Evolutionary conservation across 2,329 filamentous ascomycete genomes (phyloP), one percentile per base, ranked within the genome.

Genomic region (Xylaria sp.): DNA sequence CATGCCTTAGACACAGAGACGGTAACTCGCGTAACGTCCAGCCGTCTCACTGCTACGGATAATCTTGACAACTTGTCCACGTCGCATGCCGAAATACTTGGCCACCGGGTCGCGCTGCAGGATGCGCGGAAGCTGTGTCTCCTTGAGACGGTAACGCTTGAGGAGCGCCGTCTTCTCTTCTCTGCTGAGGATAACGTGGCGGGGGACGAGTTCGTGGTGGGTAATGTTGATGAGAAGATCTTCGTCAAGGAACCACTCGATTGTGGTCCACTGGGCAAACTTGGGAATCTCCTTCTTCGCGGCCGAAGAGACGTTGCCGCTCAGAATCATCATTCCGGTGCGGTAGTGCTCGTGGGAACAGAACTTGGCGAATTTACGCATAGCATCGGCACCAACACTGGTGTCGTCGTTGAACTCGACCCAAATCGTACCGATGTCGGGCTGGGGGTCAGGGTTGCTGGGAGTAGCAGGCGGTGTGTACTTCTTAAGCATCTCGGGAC

Each of bases 171-270:
- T 78, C 83, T 97, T 97, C 80, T 99, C 94, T 70, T 95, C 91
- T 51, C 86, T 83, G 70, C 91, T 96, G 59, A 99, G 84, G 62
- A 97, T 78, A 44, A 97, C 87, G 73, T 99, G 94, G 73, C 90
- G 92, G 50, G 94, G 94, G 35, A 99, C 94, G 58, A 99, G 83
- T 77, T 97, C 93, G 78, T 99, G 94, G 75, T 92, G 90, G 61
- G 93, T 97, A 75, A 99, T 97, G 78, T 99, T 99, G 76, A 99
- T 92, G 61, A 97, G 82, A 69, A 99, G 77, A 76, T 99, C 94
- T 74, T 94, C 89, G 80, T 97, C 94, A 69, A 93, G 85, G 79
- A 99, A 99, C 73, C 91, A 91, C 79, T 99, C 94, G 71, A 97
- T 91, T 71, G 90, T 86, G 58, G 89, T 89, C 73, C 85, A 83